Conservation (phyloP, 2,329 filamentous ascomycete genomes). For the Trichothecium sympodiale region DNA sequence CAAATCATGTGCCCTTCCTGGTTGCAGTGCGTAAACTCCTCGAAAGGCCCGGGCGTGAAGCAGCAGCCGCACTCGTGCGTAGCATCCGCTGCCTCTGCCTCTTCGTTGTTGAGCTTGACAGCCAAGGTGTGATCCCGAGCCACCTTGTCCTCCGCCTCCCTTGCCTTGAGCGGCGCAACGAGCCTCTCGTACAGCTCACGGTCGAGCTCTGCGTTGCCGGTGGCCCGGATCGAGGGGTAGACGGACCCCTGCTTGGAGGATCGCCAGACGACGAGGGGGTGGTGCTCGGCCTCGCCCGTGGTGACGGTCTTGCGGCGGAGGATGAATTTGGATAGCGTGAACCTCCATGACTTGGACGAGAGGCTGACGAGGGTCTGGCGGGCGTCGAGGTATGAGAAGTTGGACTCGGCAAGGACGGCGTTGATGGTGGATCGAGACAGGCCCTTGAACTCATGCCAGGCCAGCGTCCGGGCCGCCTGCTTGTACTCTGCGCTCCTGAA, state of each 20-base stretch:
- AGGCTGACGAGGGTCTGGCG: conserved; percentile 58
- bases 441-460: conserved; percentile 66
- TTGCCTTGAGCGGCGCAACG: conserved; percentile 39
- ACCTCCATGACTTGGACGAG: conserved; percentile 66
- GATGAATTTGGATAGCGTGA: conserved; percentile 61
- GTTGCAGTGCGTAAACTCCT: conserved; percentile 64
- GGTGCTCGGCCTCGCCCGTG: conserved; percentile 42
- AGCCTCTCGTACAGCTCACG: conserved; percentile 49
- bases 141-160: conserved; percentile 31
- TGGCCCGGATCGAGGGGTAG: conserved; percentile 52
- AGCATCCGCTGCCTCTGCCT: conserved; percentile 45
- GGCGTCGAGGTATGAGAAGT: conserved; percentile 66
- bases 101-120: conserved; percentile 40
- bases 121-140: conserved; percentile 42
- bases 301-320: conserved; percentile 49
- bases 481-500: conserved; percentile 61
- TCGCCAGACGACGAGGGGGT: conserved; percentile 53
- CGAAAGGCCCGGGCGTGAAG: conserved; percentile 59
- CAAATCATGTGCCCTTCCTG: conserved; percentile 62
- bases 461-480: conserved; percentile 53
- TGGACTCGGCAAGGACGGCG: conserved; percentile 69
- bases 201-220: conserved; percentile 54
- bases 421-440: conserved; percentile 63
- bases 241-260: conserved; percentile 43
- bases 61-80: conserved; percentile 69